Conservation (phyloP, 2,329 filamentous ascomycete species). For the Neonectria neomacrospora region DNA sequence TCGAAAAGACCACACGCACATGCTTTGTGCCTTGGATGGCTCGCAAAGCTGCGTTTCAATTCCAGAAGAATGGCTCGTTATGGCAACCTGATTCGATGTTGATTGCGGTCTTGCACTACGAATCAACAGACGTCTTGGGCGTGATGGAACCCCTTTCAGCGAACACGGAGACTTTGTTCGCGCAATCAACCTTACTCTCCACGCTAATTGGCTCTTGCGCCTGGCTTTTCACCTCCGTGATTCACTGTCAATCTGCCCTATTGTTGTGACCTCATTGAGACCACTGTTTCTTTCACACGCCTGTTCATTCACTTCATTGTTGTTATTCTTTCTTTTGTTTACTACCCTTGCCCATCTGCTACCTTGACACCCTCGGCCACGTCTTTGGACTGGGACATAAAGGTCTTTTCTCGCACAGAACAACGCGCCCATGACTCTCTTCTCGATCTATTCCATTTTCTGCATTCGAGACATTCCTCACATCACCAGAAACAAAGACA, state of each 20-base stretch:
- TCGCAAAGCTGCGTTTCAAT: conserved; percentile 17
- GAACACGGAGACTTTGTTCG: neutral
- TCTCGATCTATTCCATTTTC: neutral
- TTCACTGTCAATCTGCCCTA: conserved; percentile 5
- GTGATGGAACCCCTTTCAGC: neutral
- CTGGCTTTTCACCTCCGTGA: conserved; percentile 2
- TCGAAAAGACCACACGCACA: neutral
- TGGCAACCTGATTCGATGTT: conserved; percentile 1
- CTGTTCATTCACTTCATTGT: conserved; percentile 17
- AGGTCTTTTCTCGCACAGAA: conserved; percentile 1
- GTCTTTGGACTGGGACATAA: neutral
- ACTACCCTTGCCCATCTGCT: neutral
- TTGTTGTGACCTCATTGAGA: conserved; percentile 10
- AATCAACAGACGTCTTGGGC: conserved; percentile 1
- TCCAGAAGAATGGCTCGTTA: conserved; percentile 4
- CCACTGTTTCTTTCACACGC: conserved; percentile 12
- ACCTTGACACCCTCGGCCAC: neutral
- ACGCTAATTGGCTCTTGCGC: neutral
- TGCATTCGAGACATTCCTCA: neutral
- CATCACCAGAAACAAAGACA: conserved; percentile 2
- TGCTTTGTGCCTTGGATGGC: conserved; percentile 7
- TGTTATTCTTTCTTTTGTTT: conserved; percentile 8
- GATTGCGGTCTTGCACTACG: neutral
- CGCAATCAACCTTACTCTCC: neutral
- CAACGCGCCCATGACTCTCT: conserved; percentile 8